phyloP scores from a whole-genome alignment of 192 early-diverging fungal genomes.

The Umbelopsis vinacea region DNA sequence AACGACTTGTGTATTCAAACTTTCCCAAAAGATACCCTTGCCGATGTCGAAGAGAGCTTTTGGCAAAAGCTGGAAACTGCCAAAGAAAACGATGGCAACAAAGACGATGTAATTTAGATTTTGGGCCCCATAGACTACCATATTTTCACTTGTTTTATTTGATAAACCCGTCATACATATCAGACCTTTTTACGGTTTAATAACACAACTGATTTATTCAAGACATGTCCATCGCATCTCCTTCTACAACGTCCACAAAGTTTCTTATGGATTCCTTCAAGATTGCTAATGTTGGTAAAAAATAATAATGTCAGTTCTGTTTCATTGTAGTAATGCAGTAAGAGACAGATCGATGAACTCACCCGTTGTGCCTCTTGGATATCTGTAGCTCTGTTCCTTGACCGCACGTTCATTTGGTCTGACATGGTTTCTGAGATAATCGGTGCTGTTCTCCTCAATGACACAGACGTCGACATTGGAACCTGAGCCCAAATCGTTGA shows the following conservation, averaged over 20 bases:
- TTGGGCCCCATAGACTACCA: no score
- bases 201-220: neutral
- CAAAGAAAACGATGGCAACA: neutral
- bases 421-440: constrained; percentile 83
- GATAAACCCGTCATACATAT: no score
- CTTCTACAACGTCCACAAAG: constrained; percentile 65
- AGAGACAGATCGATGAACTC: neutral
- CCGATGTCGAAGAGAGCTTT: constrained; percentile 15
- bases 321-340: neutral
- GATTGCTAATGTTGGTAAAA: constrained; percentile 43
- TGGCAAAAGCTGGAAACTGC: constrained; percentile 20
- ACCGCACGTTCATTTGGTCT: constrained; percentile 86
- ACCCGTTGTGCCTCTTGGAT: constrained; percentile 52
- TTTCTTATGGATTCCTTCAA: constrained; percentile 56
- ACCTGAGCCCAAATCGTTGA: constrained; percentile 98
- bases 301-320: neutral
- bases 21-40: constrained; percentile 25
- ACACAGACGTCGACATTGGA: constrained; percentile 95
- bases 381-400: constrained; percentile 88
- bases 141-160: no score
- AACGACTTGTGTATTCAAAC: constrained; percentile 42
- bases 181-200: neutral
- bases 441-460: constrained; percentile 84
- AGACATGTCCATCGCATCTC: constrained; percentile 66
- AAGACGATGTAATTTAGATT: neutral